Evolutionary conservation across 2,329 filamentous ascomycete genomes (phyloP), one percentile per base, ranked within the genome.

Genomic region (Neofusicoccum parvum): DNA sequence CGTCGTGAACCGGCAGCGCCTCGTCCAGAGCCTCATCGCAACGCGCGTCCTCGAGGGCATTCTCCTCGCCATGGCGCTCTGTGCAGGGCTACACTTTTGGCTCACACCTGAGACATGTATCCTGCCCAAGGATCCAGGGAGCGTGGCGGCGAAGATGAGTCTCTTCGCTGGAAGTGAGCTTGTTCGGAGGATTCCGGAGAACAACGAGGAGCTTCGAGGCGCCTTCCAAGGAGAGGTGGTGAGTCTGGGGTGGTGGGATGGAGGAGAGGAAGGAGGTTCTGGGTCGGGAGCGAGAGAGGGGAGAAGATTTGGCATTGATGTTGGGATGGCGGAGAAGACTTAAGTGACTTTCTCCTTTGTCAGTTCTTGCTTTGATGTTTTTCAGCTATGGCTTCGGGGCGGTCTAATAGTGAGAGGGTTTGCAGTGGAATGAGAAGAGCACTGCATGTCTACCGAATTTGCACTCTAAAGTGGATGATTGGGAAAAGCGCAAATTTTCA

Each of bases 241-340:
- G 32, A 27, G 27, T 6, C 32, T 50, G 12, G 23, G 48, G 14
- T 50, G 48, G 48, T 36, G 48, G 48, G 23, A 15, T 3, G 23
- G 23, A 23, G 27, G 12, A 15, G 15, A 50, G 27, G 48, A 50
- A 9, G 48, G 27, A 9, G 27, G 14, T 23, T 23, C 23, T 3
- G 23, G 3, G 23, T 23, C 3, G 23, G 23, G 3, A 23, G 1
- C 23, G 23, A 23, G 23, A 3, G 23, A 23, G 15, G 14, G 27
- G 15, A 50, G 27, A 7, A 50, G 48, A 12, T 50, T 50, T 36
- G 48, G 48, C 5, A 27, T 51, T 6, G 48, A 51, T 51, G 27
- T 51, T 36, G 48, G 14, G 76, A 71, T 1, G 78, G 36, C 36
- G 36, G 36, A 39, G 36, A 12, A 39, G 36, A 39, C 9, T 3